phyloP scores from a whole-genome alignment of 2,329 filamentous ascomycete genomes.

The Cercospora sp. region DNA sequence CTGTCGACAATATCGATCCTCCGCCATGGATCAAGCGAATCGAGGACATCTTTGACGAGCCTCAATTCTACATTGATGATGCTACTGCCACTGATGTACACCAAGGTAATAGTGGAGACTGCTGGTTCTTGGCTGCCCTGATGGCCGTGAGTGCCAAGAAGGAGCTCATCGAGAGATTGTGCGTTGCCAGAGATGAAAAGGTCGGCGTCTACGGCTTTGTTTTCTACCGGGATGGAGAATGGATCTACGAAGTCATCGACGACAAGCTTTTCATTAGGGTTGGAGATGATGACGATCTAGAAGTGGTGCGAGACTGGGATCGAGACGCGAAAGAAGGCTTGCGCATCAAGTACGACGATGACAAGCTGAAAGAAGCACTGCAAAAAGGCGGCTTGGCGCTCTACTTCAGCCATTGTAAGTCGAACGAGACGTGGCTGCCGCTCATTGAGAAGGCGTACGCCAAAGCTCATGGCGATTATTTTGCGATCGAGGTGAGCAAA shows the following conservation, averaged over 20 bases:
- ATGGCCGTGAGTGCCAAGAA: conserved; percentile 75
- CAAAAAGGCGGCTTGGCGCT: conserved; percentile 75
- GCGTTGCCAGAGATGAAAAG: conserved; percentile 69
- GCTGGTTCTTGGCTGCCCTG: conserved; percentile 81
- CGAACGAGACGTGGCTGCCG: conserved; percentile 80
- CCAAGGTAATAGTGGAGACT: conserved; percentile 77
- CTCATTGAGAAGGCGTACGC: conserved; percentile 81
- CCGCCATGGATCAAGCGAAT: conserved; percentile 38
- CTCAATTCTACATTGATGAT: conserved; percentile 68
- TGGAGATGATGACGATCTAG: conserved; percentile 74
- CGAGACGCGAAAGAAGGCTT: conserved; percentile 31
- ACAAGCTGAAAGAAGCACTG: conserved; percentile 48
- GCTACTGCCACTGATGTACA: conserved; percentile 75
- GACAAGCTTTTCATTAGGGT: conserved; percentile 85
- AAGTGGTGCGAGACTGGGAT: conserved; percentile 39
- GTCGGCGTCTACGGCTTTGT: conserved; percentile 85
- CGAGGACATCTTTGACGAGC: conserved; percentile 40
- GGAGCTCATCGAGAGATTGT: conserved; percentile 72
- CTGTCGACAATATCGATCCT: conserved; percentile 29
- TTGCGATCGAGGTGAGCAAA: conserved; percentile 62
- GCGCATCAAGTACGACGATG: conserved; percentile 50
- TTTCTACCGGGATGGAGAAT: conserved; percentile 81
- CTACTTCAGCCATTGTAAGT: conserved; percentile 74
- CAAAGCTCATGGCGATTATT: conserved; percentile 80
- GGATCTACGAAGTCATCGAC: conserved; percentile 88